Evolutionary conservation across 805 yeast genomes (phyloP), one percentile per base, ranked within the genome.

Genomic region (Teunomyces funiuensis): DNA sequence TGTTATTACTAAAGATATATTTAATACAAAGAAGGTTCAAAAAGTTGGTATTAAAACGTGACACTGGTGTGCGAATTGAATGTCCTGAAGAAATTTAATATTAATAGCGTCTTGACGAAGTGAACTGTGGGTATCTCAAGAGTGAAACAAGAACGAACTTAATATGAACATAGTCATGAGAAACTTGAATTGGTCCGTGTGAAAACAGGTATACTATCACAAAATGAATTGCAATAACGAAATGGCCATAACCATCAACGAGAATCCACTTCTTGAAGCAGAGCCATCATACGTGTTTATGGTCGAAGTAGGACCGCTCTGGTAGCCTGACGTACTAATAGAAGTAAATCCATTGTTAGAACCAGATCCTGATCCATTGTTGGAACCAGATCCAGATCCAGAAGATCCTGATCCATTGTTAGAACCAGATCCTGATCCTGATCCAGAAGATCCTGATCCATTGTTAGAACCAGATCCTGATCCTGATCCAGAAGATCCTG

Each of bases 401-500:
- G 43, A n/a, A 10, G n/a, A n/a, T n/a, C 31, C 37, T 28, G 40
- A 27, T 13, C 27, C 16, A 5, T 28, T 17, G 11, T 19, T 9
- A 13, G 28, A 20, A 18, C 33, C 42, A 29, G 45, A 14, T n/a
- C 30, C 45, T 17, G 40, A 18, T 22, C 34, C 40, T 19, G 20
- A 14, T 14, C 33, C 34, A 11, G 34, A 11, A 2, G 40, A 17
- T 9, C 27, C 40, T 10, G 34, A 20, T 6, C 23, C 31, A 19
- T 8, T 22, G 16, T 13, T 7, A 3, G 40, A 37, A 6, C 41
- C 44, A 14, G 25, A 11, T 4, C 34, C 40, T 22, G 30, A 18
- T 7, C 29, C 37, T 11, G 37, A 25, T 10, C 28, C 33, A 28
- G 11, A 11, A 10, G 37, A 25, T 10, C 28, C 33, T 20, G 11